A percentile compares a stretch with the other conserved stretches of the same genome.
Conservation (phyloP, 2,329 filamentous ascomycete genomes). For the Macrophomina tecta region DNA sequence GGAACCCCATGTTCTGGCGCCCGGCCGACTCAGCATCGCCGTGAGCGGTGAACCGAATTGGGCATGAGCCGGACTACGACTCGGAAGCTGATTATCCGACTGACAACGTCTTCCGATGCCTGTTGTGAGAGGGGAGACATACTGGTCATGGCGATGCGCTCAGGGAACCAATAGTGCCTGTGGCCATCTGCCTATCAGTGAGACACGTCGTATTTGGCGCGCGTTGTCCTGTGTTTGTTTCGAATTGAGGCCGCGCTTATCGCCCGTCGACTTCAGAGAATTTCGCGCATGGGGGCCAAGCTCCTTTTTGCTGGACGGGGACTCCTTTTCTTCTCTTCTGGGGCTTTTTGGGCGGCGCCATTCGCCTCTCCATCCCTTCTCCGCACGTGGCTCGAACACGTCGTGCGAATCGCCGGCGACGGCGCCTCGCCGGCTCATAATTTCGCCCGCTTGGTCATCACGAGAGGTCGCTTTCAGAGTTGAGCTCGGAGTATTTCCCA, state of each 20-base stretch:
- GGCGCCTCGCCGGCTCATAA: not conserved
- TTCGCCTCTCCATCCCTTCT: too few relatives aligned
- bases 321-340: not conserved
- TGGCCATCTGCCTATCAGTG: slow-evolving; percentile 8
- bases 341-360: too few relatives aligned
- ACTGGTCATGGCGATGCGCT: slow-evolving; percentile 3
- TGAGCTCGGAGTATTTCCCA: not conserved
- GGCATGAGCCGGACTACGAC: not conserved
- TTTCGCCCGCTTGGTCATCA: not conserved
- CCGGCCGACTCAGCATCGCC: not conserved
- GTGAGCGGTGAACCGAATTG: slow-evolving; percentile 15
- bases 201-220: slow-evolving; percentile 19
- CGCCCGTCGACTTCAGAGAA: not conserved
- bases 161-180: slow-evolving; percentile 14
- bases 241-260: not conserved
- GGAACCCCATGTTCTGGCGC: not conserved
- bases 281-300: slow-evolving; percentile 7
- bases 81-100: not conserved
- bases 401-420: too few relatives aligned
- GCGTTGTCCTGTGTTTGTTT: slow-evolving; percentile 5
- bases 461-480: not conserved
- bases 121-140: not conserved
- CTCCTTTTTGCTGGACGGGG: not conserved
- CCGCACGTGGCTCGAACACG: too few relatives aligned
- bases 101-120: not conserved